These are phyloP conservation scores for Trametes coccinea DNA, from an alignment of 768 basidiomycete species.

Conservation along the genomic window DNA sequence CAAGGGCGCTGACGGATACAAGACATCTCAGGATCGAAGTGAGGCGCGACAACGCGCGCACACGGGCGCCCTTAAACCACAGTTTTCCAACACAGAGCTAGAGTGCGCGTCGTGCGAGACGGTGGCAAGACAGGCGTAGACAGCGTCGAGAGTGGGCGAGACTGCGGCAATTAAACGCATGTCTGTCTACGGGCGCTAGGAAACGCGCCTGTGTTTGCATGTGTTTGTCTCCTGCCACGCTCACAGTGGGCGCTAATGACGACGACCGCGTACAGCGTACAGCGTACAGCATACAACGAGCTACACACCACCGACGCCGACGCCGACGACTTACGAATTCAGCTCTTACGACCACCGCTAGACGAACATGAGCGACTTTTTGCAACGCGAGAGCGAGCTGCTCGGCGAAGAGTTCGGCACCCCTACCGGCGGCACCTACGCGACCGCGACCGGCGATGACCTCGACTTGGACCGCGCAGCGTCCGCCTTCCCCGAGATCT, in stretches of 20 bases:
- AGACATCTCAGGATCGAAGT: too few species aligned
- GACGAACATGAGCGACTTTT: slow-evolving; percentile 37
- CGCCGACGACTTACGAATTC: background rate
- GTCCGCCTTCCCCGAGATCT: slow-evolving; percentile 83
- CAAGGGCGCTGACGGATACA: too few species aligned
- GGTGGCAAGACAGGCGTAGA: background rate
- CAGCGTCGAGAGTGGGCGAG: background rate
- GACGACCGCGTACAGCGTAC: background rate
- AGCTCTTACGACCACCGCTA: background rate
- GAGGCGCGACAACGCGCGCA: too few species aligned
- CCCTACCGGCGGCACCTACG: slow-evolving; percentile 31
- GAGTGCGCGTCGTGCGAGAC: background rate
- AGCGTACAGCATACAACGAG: background rate
- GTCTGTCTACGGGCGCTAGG: too few species aligned
- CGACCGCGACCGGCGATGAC: slow-evolving; percentile 45
- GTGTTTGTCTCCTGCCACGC: slow-evolving; percentile 8
- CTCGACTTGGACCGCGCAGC: slow-evolving; percentile 84
- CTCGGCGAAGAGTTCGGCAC: slow-evolving; percentile 36
- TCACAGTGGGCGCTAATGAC: background rate
- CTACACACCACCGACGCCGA: background rate
- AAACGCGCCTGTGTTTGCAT: slow-evolving; percentile 1
- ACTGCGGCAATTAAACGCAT: too few species aligned
- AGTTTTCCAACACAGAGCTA: too few species aligned
- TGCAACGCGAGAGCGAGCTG: slow-evolving; percentile 37
- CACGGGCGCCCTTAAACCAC: too few species aligned